These are phyloP conservation scores for Rhizophagus sp. DNA, from an alignment of 192 early-diverging fungal species.

Conservation along the genomic window DNA sequence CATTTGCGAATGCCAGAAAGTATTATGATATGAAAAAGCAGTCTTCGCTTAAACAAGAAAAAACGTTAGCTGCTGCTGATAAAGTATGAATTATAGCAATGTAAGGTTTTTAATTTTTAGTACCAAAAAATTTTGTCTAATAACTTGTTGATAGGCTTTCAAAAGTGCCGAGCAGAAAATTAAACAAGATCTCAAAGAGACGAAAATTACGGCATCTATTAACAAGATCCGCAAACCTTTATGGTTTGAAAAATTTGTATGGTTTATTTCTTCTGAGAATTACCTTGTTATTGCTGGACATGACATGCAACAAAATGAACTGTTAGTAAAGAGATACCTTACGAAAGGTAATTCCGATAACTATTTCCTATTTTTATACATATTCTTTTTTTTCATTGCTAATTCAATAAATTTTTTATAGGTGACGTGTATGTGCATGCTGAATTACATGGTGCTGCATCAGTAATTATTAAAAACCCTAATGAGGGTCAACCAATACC, in stretches of 20 bases:
- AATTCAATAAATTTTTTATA: constrained; percentile 44
- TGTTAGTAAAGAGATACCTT: constrained; percentile 77
- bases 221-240: constrained; percentile 86
- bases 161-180: constrained; percentile 93
- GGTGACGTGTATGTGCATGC: constrained; percentile 91
- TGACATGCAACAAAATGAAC: constrained; percentile 92
- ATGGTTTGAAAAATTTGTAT: constrained; percentile 99
- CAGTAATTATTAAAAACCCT: constrained; percentile 87
- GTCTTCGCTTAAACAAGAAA: constrained; percentile 85
- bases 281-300: constrained; percentile 90
- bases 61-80: constrained; percentile 80
- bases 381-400: neutral
- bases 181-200: constrained; percentile 72
- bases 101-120: neutral
- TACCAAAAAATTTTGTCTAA: neutral
- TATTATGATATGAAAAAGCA: constrained; percentile 87
- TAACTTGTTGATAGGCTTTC: constrained; percentile 54
- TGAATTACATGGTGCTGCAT: constrained; percentile 89
- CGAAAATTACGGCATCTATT: constrained; percentile 74
- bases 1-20: constrained; percentile 85
- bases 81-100: constrained; percentile 47
- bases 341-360: constrained; percentile 40
- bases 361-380: too few relatives aligned
- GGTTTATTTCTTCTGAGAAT: constrained; percentile 93
- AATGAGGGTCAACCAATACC: constrained; percentile 66